Conservation (phyloP, 306 rosid species). For the Inga laurina region DNA sequence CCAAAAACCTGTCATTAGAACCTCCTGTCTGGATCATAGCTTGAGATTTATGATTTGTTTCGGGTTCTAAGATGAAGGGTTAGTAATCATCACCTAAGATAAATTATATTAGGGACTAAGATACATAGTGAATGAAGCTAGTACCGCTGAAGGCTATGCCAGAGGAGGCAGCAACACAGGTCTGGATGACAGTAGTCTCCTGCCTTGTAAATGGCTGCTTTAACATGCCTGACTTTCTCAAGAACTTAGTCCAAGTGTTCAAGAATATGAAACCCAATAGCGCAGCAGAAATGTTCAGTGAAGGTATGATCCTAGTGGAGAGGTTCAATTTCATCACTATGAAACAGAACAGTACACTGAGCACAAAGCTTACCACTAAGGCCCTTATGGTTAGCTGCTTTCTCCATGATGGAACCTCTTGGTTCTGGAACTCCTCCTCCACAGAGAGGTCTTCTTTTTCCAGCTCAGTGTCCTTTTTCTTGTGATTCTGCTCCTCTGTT, state of each 20-base stretch:
- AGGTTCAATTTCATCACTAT: constrained; percentile 63
- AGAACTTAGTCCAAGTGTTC: constrained; percentile 53
- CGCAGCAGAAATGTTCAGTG: constrained; percentile 61
- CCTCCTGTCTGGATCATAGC: background rate
- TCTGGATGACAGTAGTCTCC: constrained; percentile 63
- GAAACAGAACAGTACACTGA: constrained; percentile 48
- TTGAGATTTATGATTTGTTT: background rate
- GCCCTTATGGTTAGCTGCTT: constrained; percentile 54
- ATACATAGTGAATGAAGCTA: constrained; percentile 4
- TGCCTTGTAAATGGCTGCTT: constrained; percentile 60
- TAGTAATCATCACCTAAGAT: background rate
- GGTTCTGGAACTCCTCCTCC: constrained; percentile 49
- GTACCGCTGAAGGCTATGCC: constrained; percentile 62
- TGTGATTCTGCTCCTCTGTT: constrained; percentile 6
- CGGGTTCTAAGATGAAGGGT: no score
- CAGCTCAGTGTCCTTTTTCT: constrained; percentile 6
- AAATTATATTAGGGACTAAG: background rate
- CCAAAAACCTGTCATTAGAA: background rate
- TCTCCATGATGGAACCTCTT: constrained; percentile 54
- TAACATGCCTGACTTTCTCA: constrained; percentile 42
- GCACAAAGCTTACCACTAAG: constrained; percentile 50
- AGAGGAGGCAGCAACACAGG: constrained; percentile 64
- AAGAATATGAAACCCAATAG: constrained; percentile 56
- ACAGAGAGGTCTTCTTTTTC: constrained; percentile 41
- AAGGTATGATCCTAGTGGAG: constrained; percentile 61